Evolutionary conservation across 1,284 basidiomycete genomes (phyloP).

Genomic region (Cutaneotrichosporon dermatis): DNA sequence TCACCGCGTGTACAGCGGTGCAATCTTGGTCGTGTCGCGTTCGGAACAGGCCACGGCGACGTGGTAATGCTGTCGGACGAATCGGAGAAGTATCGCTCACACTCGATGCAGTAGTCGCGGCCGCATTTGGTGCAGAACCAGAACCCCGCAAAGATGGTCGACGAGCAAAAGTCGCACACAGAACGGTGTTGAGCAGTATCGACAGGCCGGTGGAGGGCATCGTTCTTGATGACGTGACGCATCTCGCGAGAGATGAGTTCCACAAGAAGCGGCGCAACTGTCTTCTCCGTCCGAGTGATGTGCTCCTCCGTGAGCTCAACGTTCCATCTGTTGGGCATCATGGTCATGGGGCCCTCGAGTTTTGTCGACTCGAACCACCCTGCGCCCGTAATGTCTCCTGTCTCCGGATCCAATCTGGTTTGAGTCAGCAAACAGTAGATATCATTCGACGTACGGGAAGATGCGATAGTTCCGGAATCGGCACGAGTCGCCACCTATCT

Average conservation of each 20-base stretch:
- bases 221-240: conserved; percentile 59
- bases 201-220: conserved; percentile 64
- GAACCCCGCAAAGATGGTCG: conserved; percentile 80
- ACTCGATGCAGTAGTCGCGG: conserved; percentile 80
- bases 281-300: conserved; percentile 44
- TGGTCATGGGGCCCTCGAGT: conserved; percentile 26
- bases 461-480: conserved; percentile 40
- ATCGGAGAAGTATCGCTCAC: conserved; percentile 66
- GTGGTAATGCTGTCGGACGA: conserved; percentile 55
- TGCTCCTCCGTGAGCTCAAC: conserved; percentile 24
- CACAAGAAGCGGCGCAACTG: conserved; percentile 65
- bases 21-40: conserved; percentile 43
- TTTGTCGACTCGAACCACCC: conserved; percentile 38
- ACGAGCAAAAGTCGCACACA: conserved; percentile 87
- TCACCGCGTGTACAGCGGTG: conserved; percentile 12
- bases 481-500: conserved; percentile 42
- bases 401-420: conserved; percentile 33
- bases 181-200: conserved; percentile 69
- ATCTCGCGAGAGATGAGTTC: conserved; percentile 66
- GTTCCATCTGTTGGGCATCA: conserved; percentile 43
- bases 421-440: neutral
- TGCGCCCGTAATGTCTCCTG: conserved; percentile 32
- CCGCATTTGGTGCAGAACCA: conserved; percentile 89
- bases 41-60: conserved; percentile 50
- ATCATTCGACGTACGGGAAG: conserved; percentile 35